These are phyloP conservation scores for Neofusicoccum cordaticola DNA, from an alignment of 2,329 filamentous ascomycete species.

Conservation along the genomic window DNA sequence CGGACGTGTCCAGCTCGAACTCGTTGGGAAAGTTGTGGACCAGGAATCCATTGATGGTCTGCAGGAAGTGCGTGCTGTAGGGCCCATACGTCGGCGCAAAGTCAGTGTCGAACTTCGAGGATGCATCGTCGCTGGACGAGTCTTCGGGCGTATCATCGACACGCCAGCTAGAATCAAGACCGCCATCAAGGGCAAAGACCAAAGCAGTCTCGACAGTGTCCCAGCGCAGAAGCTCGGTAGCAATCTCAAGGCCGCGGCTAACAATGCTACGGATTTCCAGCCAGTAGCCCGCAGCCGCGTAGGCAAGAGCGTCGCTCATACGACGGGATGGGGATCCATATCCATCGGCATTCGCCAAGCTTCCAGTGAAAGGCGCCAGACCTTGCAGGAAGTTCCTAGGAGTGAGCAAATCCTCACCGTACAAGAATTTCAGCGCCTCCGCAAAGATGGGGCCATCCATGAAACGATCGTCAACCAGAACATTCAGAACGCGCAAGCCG, in stretches of 20 bases:
- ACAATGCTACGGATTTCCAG: constrained; percentile 57
- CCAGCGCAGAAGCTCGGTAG: constrained; percentile 59
- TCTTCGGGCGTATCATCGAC: constrained; percentile 24
- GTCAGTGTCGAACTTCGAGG: constrained; percentile 16
- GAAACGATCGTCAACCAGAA: constrained; percentile 12
- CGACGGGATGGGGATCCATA: constrained; percentile 33
- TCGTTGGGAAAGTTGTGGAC: constrained; percentile 58
- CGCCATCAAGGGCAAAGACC: constrained; percentile 55
- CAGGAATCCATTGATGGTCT: constrained; percentile 58
- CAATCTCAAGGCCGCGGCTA: constrained; percentile 59
- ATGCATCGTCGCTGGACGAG: constrained; percentile 27
- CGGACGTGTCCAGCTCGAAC: constrained; percentile 58
- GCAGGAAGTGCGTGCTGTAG: constrained; percentile 55
- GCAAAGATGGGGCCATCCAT: constrained; percentile 22
- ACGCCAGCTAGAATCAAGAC: constrained; percentile 38
- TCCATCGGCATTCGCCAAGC: constrained; percentile 23
- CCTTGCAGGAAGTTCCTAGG: constrained; percentile 29
- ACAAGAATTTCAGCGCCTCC: constrained; percentile 37
- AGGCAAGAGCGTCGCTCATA: constrained; percentile 50
- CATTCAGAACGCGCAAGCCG: constrained; percentile 12
- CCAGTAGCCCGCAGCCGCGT: constrained; percentile 61
- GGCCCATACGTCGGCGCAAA: constrained; percentile 48
- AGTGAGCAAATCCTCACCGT: constrained; percentile 33
- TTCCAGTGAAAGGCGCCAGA: constrained; percentile 27
- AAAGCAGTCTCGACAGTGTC: constrained; percentile 60